phyloP scores from a whole-genome alignment of 805 yeast genomes.

The Yamadazyma akitaensis region DNA sequence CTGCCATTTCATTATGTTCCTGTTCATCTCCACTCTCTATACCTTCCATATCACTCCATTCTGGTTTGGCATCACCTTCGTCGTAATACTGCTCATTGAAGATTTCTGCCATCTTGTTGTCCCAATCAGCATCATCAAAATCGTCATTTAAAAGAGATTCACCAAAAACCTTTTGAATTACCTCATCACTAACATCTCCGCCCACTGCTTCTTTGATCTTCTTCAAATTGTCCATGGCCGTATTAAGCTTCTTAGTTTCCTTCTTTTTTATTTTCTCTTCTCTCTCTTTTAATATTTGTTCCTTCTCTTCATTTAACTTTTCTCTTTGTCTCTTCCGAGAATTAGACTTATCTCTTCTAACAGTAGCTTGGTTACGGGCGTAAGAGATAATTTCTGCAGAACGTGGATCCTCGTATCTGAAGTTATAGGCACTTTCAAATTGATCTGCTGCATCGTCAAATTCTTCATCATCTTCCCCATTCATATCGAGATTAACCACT shows the following conservation, averaged over 20 bases:
- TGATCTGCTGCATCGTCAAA: slow-evolving; percentile 90
- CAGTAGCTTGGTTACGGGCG: slow-evolving; percentile 91
- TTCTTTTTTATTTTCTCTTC: slow-evolving; percentile 64
- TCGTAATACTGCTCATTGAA: slow-evolving; percentile 83
- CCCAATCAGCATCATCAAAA: slow-evolving; percentile 91
- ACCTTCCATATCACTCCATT: slow-evolving; percentile 27
- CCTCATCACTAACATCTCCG: slow-evolving; percentile 55
- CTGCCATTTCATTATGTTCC: slow-evolving; percentile 12
- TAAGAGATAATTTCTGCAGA: slow-evolving; percentile 89
- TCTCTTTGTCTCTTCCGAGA: slow-evolving; percentile 82
- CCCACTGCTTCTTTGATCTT: slow-evolving; percentile 70
- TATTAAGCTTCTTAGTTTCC: slow-evolving; percentile 72
- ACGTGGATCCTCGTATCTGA: slow-evolving; percentile 89
- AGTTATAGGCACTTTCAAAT: slow-evolving; percentile 90
- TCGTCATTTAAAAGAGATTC: slow-evolving; percentile 79
- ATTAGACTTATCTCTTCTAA: slow-evolving; percentile 74
- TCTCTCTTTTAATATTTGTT: slow-evolving; percentile 49
- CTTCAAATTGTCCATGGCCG: slow-evolving; percentile 67
- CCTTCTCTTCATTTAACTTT: slow-evolving; percentile 53
- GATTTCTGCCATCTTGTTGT: slow-evolving; percentile 73
- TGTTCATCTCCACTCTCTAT: slow-evolving; percentile 17
- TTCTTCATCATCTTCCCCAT: slow-evolving; percentile 61
- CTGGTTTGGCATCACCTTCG: slow-evolving; percentile 39
- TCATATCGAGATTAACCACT: slow-evolving; percentile 47
- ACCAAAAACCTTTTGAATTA: slow-evolving; percentile 63